Evolutionary conservation across 345 rosid species (phyloP), one percentile per base, ranked within the genome.

Genomic region (Dimocarpus longan): DNA sequence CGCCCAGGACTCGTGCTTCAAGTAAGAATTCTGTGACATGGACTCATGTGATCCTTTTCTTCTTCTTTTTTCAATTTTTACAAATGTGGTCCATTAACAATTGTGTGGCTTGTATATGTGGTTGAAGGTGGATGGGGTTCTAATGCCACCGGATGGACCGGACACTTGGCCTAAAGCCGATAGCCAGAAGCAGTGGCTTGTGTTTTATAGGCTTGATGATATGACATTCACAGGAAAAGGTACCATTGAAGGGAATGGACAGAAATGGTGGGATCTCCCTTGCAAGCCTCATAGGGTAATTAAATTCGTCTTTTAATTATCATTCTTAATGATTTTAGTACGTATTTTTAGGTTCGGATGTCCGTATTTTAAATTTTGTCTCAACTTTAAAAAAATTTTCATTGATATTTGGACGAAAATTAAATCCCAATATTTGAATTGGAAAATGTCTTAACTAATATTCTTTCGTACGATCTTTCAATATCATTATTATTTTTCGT

Each of bases 191-290:
- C 99, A 96, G 71, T 96, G 99, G 99, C 92, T 96, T 1, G 93
- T 96, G 73, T 96, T 96, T 86, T 96, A 96, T 68, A 83, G 88
- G 69, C 92, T 96, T 3, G 79, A 91, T 12, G 78, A 84, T 40
- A 73, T 96, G 85, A 91, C 88, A 26, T 85, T 96, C 82, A 82
- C 92, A 0, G 99, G 98, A 8, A 82, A 79, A 64, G 98, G 99
- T 54, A 90, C 94, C 78, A 86, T 96, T 37, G 98, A 96, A 89
- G 99, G 99, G 62, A 96, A 96, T 70, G 99, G 98, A 66, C 93
- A 88, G 84, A 86, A 91, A 68, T 96, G 99, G 99, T 96, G 99
- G 99, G 97, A 96, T 50, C 89, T 96, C 63, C 99, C 99, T 73
- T 94, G 99, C 91, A 96, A 96, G 77, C 99, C 99, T 22, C 98